phyloP scores from a whole-genome alignment of 768 basidiomycete species.

The Heimioporus sp. region DNA sequence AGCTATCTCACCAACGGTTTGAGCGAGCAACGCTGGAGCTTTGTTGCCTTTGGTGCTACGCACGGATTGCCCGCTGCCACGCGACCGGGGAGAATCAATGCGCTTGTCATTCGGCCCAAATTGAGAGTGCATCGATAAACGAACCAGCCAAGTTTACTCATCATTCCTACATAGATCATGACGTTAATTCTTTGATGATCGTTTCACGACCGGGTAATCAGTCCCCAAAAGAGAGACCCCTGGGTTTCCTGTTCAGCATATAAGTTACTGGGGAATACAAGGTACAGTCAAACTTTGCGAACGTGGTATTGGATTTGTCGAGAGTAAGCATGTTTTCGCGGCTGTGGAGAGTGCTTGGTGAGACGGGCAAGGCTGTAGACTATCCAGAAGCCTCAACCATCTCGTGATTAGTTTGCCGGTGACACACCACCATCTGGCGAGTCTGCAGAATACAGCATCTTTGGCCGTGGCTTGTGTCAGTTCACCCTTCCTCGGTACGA shows the following conservation, averaged over 20 bases:
- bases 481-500: too few relatives aligned
- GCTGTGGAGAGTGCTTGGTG: neutral
- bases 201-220: conserved; percentile 12
- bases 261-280: conserved; percentile 15
- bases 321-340: conserved; percentile 7
- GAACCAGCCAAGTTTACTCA: conserved; percentile 12
- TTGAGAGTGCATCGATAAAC: conserved; percentile 3
- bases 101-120: conserved; percentile 8
- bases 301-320: neutral
- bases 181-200: conserved; percentile 10
- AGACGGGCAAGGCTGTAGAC: too few relatives aligned
- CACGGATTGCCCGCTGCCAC: too few relatives aligned
- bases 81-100: too few relatives aligned
- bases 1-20: too few relatives aligned
- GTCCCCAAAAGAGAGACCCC: conserved; percentile 8
- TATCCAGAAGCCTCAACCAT: too few relatives aligned
- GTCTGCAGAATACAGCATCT: too few relatives aligned
- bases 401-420: too few relatives aligned
- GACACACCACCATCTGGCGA: too few relatives aligned
- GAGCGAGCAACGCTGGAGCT: too few relatives aligned
- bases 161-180: conserved; percentile 15
- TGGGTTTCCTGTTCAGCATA: conserved; percentile 1
- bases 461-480: too few relatives aligned
- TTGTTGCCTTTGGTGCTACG: too few relatives aligned
- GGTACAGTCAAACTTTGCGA: neutral